phyloP scores from a whole-genome alignment of 352 stramenopile genomes.

The Thraustotheca clavata region DNA sequence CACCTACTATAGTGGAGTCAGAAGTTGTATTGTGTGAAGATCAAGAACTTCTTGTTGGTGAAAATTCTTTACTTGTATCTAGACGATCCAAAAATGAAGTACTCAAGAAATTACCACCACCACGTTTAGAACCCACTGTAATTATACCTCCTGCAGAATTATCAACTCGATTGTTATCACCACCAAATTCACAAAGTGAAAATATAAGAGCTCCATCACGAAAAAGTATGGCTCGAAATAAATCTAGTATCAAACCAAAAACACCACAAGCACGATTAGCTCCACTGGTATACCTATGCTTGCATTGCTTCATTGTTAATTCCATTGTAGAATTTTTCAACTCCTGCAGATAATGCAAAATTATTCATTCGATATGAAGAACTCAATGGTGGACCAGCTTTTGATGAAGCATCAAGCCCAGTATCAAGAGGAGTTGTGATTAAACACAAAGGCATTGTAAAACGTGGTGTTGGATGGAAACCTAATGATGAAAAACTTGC shows the following conservation, averaged over 20 bases:
- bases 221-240: no score
- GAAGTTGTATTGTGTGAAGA: constrained; percentile 15
- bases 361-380: background rate
- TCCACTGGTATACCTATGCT: background rate
- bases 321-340: background rate
- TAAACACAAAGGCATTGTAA: background rate
- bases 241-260: constrained; percentile 7
- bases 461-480: constrained; percentile 1
- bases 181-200: background rate
- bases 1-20: no score
- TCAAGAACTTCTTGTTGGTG: constrained; percentile 14
- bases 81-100: constrained; percentile 11
- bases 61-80: constrained; percentile 11
- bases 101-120: background rate
- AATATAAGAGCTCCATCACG: no score
- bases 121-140: constrained; percentile 7
- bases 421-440: constrained; percentile 18
- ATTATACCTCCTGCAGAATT: background rate
- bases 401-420: constrained; percentile 6
- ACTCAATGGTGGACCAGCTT: background rate
- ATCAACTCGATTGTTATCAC: background rate
- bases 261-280: background rate
- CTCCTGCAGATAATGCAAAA: background rate
- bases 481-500: background rate
- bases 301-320: background rate